Evolutionary conservation across 768 basidiomycete genomes (phyloP).

Genomic region (Mycena vulgaris): DNA sequence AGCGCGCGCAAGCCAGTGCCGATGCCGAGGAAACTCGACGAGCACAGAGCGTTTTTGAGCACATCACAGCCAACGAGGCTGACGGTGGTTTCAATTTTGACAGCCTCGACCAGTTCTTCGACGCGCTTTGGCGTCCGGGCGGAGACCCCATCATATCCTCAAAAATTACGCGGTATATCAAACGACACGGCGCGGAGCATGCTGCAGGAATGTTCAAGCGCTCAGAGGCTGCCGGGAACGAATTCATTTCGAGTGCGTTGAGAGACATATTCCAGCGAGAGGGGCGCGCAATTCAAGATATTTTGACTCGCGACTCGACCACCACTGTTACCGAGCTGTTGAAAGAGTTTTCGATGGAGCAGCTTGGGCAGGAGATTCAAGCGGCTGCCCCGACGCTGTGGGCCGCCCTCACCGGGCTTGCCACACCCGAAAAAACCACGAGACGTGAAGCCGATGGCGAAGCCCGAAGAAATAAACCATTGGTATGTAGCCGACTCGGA

Average conservation of each 20-base stretch:
- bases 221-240: background rate
- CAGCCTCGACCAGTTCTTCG: background rate
- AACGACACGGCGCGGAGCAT: background rate
- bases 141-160: background rate
- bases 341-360: slow-evolving; percentile 20
- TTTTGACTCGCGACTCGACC: slow-evolving; percentile 15
- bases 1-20: background rate
- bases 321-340: slow-evolving; percentile 10
- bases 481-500: too few species aligned
- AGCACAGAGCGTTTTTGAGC: background rate
- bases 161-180: background rate
- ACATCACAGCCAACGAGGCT: background rate
- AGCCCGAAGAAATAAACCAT: too few species aligned
- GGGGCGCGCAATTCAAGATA: slow-evolving; percentile 24
- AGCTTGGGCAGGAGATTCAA: slow-evolving; percentile 2
- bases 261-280: slow-evolving; percentile 2
- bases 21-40: background rate
- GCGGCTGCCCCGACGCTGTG: background rate
- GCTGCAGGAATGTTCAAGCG: background rate
- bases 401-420: too few species aligned
- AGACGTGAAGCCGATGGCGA: background rate
- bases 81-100: background rate
- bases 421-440: background rate
- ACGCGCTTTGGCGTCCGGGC: background rate
- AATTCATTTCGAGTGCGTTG: background rate